Base-by-base conservation (phyloP, 768 basidiomycete genomes). In the Coprinopsis sp. region DNA sequence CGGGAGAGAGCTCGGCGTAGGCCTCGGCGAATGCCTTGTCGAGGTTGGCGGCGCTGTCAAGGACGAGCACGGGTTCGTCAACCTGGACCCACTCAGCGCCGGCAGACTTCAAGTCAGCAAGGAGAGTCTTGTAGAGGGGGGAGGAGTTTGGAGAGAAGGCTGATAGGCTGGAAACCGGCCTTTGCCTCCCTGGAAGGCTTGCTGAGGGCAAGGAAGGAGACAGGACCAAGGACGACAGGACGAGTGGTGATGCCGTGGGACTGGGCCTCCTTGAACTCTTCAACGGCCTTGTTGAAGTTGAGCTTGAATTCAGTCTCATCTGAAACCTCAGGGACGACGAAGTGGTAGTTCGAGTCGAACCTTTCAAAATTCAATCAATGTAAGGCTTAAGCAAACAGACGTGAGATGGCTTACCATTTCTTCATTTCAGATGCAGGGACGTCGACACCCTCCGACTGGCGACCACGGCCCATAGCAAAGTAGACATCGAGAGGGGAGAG, bases 341-440 rank as follows among this genome's bases (percentile, higher is more conserved):
- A 94, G 76, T 98, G 94, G 76, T 96, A 98, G 81, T 96, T 97
- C 41, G 91, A 93, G 71, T 96, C 92, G 66, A 93, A 95, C 92
- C 91, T 94, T 52, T 31, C 51, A 51, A 52, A 44, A 37, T 11
- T 21, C 47, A 42, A 39, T 45, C 18, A 41, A 13, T 36, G 42
- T 44, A 47, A 49, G 27, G 49, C 19, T 25, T 31, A 43, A 30
- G 18, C 25, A 37, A 30, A 47, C 22, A 29, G 31, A 21, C 21
- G 16, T 18, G 47, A 45, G 23, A 31, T 29, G 24, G 73, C 83
- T 58, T 62, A 91, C 95, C 96, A 99, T 72, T 98, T 98, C 81
- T 96, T 97, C 96, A 98, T 98, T 76, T 97, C 94, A 54, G 81
- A 91, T 38, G 94, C 92, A 40, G 91, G 91, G 54, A 98, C 92